Evolutionary conservation across 345 rosid species (phyloP).

Genomic region (Alliaria petiolata): DNA sequence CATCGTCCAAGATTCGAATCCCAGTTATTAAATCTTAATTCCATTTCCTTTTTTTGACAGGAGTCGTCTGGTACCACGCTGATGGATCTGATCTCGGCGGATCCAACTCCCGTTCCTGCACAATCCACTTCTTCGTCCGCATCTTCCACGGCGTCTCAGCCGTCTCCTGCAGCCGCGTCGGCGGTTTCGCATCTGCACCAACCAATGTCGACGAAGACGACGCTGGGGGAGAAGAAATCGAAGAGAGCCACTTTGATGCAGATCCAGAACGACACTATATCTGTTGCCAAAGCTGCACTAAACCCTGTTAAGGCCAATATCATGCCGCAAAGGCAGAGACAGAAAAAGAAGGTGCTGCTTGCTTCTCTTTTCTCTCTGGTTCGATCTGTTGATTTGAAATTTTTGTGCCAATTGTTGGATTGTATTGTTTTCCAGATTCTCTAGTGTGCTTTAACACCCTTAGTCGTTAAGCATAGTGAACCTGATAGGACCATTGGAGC

Average conservation of each 20-base stretch:
- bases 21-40: background rate
- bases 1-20: constrained; percentile 1
- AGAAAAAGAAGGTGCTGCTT: constrained; percentile 54
- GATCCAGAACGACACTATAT: constrained; percentile 89
- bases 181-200: constrained; percentile 23
- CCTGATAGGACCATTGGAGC: background rate
- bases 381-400: background rate
- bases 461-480: background rate
- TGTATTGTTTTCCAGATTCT: background rate
- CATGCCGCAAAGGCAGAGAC: constrained; percentile 67
- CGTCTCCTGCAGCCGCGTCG: constrained; percentile 28
- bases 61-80: constrained; percentile 88
- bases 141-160: constrained; percentile 27
- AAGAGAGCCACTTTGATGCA: constrained; percentile 78
- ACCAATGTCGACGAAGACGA: constrained; percentile 47
- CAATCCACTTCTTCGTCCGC: constrained; percentile 41
- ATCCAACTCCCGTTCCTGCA: constrained; percentile 52
- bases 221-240: constrained; percentile 75
- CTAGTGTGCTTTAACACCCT: background rate
- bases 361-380: constrained; percentile 1
- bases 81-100: constrained; percentile 98
- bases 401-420: background rate
- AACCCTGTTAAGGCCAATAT: constrained; percentile 67
- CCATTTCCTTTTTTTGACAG: constrained; percentile 30
- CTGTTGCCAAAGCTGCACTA: constrained; percentile 87